phyloP scores from a whole-genome alignment of 495 filamentous ascomycete species.

The Delitschia confertaspora region DNA sequence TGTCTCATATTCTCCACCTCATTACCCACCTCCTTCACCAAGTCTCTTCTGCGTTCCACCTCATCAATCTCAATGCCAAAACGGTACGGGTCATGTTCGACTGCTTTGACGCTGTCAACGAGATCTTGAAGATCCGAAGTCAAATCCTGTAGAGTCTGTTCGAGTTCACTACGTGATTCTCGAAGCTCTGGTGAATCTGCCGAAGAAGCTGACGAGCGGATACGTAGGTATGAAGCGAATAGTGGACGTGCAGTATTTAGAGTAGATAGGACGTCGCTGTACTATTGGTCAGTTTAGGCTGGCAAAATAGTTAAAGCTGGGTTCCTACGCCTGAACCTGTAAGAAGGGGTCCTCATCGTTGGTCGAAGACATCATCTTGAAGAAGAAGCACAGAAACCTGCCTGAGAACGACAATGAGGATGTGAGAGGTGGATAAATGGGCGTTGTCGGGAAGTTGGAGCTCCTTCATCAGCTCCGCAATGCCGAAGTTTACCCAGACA shows the following conservation, averaged over 20 bases:
- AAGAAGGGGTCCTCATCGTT: slow-evolving; percentile 28
- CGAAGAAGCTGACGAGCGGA: slow-evolving; percentile 70
- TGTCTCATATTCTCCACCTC: slow-evolving; percentile 84
- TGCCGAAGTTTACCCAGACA: not conserved
- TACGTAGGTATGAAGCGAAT: slow-evolving; percentile 92
- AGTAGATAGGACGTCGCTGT: slow-evolving; percentile 66
- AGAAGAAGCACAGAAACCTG: slow-evolving; percentile 1
- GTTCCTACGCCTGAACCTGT: slow-evolving; percentile 27
- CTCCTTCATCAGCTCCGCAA: not conserved
- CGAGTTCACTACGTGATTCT: slow-evolving; percentile 75
- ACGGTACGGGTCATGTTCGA: slow-evolving; percentile 80
- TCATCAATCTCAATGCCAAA: slow-evolving; percentile 82
- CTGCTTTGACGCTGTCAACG: slow-evolving; percentile 73
- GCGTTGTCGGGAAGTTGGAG: not conserved
- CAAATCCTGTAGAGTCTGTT: slow-evolving; percentile 64
- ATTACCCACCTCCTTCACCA: slow-evolving; percentile 80
- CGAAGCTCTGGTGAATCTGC: slow-evolving; percentile 72
- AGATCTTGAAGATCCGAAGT: slow-evolving; percentile 83
- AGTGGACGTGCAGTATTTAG: slow-evolving; percentile 71
- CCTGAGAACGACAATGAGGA: slow-evolving; percentile 6
- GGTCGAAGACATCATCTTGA: slow-evolving; percentile 22
- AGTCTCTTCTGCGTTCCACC: slow-evolving; percentile 65
- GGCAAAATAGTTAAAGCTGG: not conserved
- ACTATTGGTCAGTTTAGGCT: slow-evolving; percentile 15
- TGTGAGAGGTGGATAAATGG: slow-evolving; percentile 13